Evolutionary conservation across 169 alveolate species (phyloP).

Genomic region (Plasmodium ovale): DNA sequence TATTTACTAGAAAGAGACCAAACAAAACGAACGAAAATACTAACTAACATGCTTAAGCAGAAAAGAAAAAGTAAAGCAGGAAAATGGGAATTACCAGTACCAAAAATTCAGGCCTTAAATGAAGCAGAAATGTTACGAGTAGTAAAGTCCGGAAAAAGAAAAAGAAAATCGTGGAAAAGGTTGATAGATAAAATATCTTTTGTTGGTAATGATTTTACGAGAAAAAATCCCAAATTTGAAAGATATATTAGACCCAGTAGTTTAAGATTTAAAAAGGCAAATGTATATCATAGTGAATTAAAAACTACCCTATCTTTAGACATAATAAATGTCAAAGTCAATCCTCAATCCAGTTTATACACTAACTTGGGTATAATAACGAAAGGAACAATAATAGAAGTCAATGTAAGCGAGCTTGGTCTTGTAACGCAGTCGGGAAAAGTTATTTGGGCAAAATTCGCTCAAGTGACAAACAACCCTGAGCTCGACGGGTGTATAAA

Average conservation of each 20-base stretch:
- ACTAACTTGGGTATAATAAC: constrained; percentile 98
- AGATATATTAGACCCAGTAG: constrained; percentile 98
- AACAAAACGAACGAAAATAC: constrained; percentile 93
- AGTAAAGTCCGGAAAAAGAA: constrained; percentile 95
- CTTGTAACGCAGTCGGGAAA: constrained; percentile 99
- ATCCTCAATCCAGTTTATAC: constrained; percentile 97
- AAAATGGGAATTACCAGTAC: constrained; percentile 99
- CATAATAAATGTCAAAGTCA: constrained; percentile 97
- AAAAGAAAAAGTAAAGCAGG: constrained; percentile 99
- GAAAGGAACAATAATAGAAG: constrained; percentile 98
- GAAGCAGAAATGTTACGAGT: constrained; percentile 95
- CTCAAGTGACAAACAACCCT: constrained; percentile 99
- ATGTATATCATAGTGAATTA: constrained; percentile 99
- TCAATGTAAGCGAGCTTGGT: constrained; percentile 98
- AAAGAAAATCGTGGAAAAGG: constrained; percentile 98
- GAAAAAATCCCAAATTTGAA: constrained; percentile 99
- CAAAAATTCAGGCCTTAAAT: constrained; percentile 95
- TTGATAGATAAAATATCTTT: constrained; percentile 97
- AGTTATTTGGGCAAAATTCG: constrained; percentile 99
- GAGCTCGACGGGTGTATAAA: constrained; percentile 99
- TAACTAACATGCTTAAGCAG: constrained; percentile 98
- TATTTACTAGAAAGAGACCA: constrained; percentile 98
- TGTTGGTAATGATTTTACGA: constrained; percentile 98
- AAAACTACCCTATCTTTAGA: constrained; percentile 96
- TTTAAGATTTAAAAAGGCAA: constrained; percentile 98